Evolutionary conservation across 1,139 yeast species (phyloP).

Genomic region (Saccharomyces hybrid): DNA sequence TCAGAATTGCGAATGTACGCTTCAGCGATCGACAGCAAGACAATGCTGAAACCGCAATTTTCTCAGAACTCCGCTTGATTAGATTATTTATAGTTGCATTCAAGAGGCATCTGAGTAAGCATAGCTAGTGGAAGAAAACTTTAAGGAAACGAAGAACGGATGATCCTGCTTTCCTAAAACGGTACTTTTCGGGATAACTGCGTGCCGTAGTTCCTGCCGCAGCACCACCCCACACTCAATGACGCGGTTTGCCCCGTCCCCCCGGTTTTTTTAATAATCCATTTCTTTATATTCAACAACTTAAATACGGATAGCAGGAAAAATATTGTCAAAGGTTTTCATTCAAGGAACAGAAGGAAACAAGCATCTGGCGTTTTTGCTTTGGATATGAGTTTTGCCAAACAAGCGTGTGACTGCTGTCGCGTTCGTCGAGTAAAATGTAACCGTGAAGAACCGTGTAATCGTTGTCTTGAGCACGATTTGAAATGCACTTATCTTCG

Average conservation of each 20-base stretch:
- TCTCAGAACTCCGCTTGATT: background rate
- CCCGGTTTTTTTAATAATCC: background rate
- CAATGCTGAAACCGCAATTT: background rate
- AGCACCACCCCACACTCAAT: background rate
- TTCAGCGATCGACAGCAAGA: background rate
- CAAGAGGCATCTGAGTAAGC: background rate
- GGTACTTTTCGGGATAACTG: background rate
- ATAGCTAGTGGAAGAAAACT: background rate
- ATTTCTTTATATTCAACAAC: background rate
- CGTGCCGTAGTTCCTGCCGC: background rate
- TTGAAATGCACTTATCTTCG: conserved; percentile 3
- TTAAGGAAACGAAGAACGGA: background rate
- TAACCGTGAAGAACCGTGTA: background rate
- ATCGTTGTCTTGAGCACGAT: background rate
- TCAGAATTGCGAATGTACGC: background rate
- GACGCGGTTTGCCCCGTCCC: background rate
- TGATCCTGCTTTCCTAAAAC: background rate
- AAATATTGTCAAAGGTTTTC: background rate
- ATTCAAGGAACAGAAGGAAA: background rate
- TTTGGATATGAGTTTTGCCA: background rate
- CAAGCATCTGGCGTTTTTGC: background rate
- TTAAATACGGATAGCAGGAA: background rate
- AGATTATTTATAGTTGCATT: background rate
- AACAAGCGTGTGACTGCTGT: background rate
- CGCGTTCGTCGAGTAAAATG: background rate